Base-by-base conservation (phyloP, 139 green algal species). In the Chlorella sp. region DNA sequence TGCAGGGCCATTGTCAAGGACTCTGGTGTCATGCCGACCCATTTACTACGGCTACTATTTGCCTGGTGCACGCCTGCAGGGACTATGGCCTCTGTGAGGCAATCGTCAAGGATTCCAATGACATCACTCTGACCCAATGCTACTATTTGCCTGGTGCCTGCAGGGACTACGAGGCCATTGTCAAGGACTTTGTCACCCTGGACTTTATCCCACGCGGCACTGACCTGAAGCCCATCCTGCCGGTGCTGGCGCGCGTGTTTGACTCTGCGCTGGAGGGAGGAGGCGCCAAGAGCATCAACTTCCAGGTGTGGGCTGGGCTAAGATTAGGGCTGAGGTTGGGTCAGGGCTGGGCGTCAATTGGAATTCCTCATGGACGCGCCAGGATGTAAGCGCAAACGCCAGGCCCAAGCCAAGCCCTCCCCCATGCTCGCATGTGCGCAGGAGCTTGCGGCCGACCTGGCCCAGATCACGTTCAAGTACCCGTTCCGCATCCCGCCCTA, bases 401-500 rank as follows among this genome's bases (percentile, higher is more conserved):
- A n/a, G n/a, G n/a, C n/a, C n/a, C n/a, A n/a, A n/a, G n/a, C n/a
- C n/a, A n/a, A n/a, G n/a, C n/a, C n/a, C n/a, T n/a, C n/a, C n/a
- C n/a, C n/a, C n/a, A n/a, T n/a, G n/a, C n/a, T n/a, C n/a, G n/a
- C n/a, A 20, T 29, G 14, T 61, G 23, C 31, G 0, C 73, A 72
- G 77, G 94, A 98, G 77, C 86, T 99, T 34, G 93, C 95, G 0
- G 95, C 95, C 17, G 95, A 99, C 79, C 86, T 99, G 75, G 95
- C 95, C 30, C 64, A 97, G 81, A 97, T 99, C 83, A 99, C 95
- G 1, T 99, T 98, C 69, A 91, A 98, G 76, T 98, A 96, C 78
- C 95, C 95, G 31, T 97, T 97, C 85, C 73, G 83, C 34, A 91
- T 89, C 73, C 86, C 86, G 14, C 86, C 86, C 31, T 92, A 90